These are phyloP conservation scores for Toxicodendron radicans DNA, from an alignment of 345 rosid genomes.

Conservation along the genomic window DNA sequence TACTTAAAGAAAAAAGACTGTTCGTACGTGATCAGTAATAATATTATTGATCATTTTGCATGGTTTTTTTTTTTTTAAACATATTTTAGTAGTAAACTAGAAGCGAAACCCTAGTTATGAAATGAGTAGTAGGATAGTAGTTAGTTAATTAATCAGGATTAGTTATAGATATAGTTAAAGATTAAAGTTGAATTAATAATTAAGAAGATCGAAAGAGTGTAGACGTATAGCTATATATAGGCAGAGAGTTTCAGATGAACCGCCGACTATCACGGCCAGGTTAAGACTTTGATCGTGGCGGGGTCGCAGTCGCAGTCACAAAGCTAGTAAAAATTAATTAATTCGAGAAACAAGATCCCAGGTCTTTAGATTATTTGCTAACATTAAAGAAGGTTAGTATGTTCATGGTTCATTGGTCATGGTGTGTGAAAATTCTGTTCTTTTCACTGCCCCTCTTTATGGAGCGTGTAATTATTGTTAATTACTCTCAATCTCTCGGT, in stretches of 20 bases:
- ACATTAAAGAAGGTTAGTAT: neutral
- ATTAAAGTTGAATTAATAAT: neutral
- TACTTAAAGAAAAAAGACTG: conserved; percentile 1
- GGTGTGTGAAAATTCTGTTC: neutral
- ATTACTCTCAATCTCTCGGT: too few species aligned
- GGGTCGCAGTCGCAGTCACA: neutral
- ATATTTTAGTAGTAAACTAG: conserved; percentile 1
- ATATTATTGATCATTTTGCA: conserved; percentile 14
- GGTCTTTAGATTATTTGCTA: conserved; percentile 26
- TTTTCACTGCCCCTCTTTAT: neutral
- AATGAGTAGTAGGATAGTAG: neutral
- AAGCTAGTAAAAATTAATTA: neutral
- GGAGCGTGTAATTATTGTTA: neutral
- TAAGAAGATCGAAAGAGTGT: neutral
- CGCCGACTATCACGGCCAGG: conserved; percentile 61
- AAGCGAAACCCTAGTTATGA: conserved; percentile 18
- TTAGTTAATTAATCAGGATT: too few species aligned
- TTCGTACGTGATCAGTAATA: neutral
- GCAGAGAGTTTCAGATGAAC: conserved; percentile 42
- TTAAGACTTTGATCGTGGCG: conserved; percentile 33
- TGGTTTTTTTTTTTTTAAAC: neutral
- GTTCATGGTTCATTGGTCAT: neutral
- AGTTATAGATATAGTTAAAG: neutral
- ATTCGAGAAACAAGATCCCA: conserved; percentile 32
- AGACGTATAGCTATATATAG: conserved; percentile 15